A percentile compares a stretch with the other conserved stretches of the same genome.
Conservation (phyloP, 2,329 filamentous ascomycete species). For the Penicillium occitanis region DNA sequence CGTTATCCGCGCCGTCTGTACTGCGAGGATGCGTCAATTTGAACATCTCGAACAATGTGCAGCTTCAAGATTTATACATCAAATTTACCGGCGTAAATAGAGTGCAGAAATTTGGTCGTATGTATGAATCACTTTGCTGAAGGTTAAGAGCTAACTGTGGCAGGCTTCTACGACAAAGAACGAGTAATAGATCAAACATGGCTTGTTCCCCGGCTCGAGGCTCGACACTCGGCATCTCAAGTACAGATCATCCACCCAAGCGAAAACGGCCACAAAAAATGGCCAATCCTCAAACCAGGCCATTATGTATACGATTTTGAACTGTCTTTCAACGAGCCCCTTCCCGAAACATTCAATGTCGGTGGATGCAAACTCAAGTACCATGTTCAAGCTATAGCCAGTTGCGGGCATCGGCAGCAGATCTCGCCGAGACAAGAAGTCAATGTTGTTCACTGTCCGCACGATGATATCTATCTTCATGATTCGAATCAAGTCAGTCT, state of each 20-base stretch:
- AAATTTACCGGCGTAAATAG: slow-evolving; percentile 13
- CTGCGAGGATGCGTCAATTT: slow-evolving; percentile 16
- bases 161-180: slow-evolving; percentile 14
- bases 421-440: slow-evolving; percentile 16
- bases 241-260: not conserved
- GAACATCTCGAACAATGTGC: slow-evolving; percentile 14
- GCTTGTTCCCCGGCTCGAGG: slow-evolving; percentile 11
- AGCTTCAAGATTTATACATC: slow-evolving; percentile 11
- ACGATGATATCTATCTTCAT: slow-evolving; percentile 19
- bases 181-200: slow-evolving; percentile 9
- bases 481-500: slow-evolving; percentile 17
- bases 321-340: slow-evolving; percentile 14
- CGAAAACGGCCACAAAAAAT: not conserved
- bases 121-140: not conserved
- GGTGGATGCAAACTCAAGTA: slow-evolving; percentile 17
- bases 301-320: slow-evolving; percentile 18
- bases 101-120: slow-evolving; percentile 15
- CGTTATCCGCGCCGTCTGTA: slow-evolving; percentile 11
- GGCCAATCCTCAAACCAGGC: slow-evolving; percentile 11
- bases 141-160: not conserved
- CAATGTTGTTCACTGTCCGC: slow-evolving; percentile 15
- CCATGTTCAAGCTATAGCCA: slow-evolving; percentile 12
- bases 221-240: not conserved
- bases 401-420: slow-evolving; percentile 6
- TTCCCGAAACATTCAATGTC: slow-evolving; percentile 17